A percentile compares a stretch with the other conserved stretches of the same genome.
These are phyloP conservation scores for Nakazawaea ernobii DNA, from an alignment of 805 yeast genomes.

Conservation along the genomic window DNA sequence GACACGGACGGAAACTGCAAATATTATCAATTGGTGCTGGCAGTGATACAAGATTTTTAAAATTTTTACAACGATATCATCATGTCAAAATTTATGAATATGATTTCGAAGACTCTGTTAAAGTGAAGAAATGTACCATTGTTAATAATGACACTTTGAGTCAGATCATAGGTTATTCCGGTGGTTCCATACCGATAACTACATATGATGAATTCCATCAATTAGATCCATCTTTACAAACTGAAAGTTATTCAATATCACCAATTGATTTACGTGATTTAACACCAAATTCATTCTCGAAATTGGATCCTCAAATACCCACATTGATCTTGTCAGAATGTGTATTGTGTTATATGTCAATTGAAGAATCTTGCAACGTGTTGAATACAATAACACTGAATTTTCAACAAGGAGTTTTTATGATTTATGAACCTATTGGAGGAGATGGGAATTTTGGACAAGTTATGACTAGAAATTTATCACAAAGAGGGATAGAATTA, in stretches of 20 bases:
- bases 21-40: conserved; percentile 77
- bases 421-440: conserved; percentile 68
- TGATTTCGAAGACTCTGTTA: conserved; percentile 54
- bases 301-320: conserved; percentile 33
- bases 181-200: conserved; percentile 15
- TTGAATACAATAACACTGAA: conserved; percentile 33
- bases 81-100: conserved; percentile 48
- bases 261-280: conserved; percentile 49
- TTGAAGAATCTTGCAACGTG: conserved; percentile 39
- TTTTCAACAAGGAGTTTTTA: conserved; percentile 25
- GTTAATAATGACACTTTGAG: conserved; percentile 23
- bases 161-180: conserved; percentile 19
- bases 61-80: conserved; percentile 30
- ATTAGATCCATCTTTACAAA: conserved; percentile 26
- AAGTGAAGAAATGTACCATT: conserved; percentile 47
- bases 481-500: conserved; percentile 54
- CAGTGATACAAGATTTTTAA: conserved; percentile 66
- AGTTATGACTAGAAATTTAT: conserved; percentile 61
- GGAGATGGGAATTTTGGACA: conserved; percentile 58
- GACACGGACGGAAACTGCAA: too few relatives aligned
- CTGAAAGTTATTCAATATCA: conserved; percentile 42
- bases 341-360: conserved; percentile 64
- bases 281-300: conserved; percentile 13
- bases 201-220: conserved; percentile 18
- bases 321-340: conserved; percentile 70